Evolutionary conservation across 1,284 basidiomycete species (phyloP).

Genomic region (Xerocomus amazonicus): DNA sequence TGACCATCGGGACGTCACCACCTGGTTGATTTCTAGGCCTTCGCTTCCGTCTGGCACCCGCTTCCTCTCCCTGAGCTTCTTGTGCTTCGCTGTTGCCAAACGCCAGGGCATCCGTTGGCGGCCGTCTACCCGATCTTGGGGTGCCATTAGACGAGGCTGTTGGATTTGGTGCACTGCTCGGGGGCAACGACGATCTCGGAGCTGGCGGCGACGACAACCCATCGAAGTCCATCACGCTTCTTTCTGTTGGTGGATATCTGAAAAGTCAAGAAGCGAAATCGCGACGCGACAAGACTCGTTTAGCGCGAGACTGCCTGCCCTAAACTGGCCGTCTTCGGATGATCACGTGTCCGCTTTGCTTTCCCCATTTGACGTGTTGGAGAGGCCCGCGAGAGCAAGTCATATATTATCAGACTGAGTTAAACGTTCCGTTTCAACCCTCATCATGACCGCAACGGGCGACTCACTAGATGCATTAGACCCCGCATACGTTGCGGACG

Average conservation of each 20-base stretch:
- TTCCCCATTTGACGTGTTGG: not conserved
- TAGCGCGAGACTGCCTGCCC: conserved; percentile 45
- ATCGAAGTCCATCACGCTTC: conserved; percentile 39
- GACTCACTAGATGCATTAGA: conserved; percentile 58
- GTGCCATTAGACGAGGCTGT: conserved; percentile 44
- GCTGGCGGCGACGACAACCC: conserved; percentile 42
- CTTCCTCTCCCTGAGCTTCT: conserved; percentile 35
- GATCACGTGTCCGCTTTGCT: no score
- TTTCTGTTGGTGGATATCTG: conserved; percentile 5
- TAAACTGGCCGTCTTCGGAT: conserved; percentile 23
- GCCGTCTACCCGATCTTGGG: conserved; percentile 41
- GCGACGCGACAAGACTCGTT: conserved; percentile 24
- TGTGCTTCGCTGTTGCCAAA: conserved; percentile 56
- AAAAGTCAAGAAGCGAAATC: conserved; percentile 15
- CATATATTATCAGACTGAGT: no score
- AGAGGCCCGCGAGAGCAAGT: no score
- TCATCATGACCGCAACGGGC: conserved; percentile 23
- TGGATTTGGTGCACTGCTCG: conserved; percentile 61
- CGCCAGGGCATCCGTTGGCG: conserved; percentile 56
- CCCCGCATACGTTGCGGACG: conserved; percentile 54
- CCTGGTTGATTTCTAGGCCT: conserved; percentile 49
- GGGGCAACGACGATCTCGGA: conserved; percentile 52
- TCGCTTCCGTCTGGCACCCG: conserved; percentile 39
- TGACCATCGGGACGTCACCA: conserved; percentile 78
- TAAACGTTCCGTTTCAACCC: not conserved